Conservation (phyloP, 345 rosid species). For the Ceriops tagal region DNA sequence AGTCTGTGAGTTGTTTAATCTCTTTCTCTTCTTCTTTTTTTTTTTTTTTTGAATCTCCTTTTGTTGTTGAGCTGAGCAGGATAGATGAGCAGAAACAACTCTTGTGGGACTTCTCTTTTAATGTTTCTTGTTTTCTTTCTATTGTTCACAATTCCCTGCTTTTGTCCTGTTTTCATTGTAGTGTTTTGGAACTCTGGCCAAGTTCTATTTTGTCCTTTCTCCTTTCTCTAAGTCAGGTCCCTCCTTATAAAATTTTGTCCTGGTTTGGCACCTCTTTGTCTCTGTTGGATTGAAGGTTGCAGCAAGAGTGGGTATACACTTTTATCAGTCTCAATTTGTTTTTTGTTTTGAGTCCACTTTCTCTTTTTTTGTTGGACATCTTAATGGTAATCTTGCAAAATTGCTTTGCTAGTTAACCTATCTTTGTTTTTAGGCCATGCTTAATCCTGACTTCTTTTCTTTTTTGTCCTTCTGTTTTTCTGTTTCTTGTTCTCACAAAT, state of each 20-base stretch:
- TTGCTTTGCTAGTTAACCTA: no score
- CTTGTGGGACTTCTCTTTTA: not conserved
- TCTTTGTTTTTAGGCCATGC: no score
- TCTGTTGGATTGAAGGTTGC: not conserved
- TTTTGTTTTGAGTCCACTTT: not conserved
- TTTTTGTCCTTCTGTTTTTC: not conserved
- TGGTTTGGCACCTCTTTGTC: no score
- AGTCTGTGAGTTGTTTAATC: constrained; percentile 65
- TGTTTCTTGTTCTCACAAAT: no score
- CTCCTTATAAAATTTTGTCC: no score
- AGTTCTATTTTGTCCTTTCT: no score
- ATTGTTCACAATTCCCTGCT: not conserved
- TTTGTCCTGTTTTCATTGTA: constrained; percentile 7
- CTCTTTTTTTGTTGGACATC: not conserved
- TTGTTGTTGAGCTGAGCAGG: not conserved
- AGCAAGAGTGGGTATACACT: not conserved
- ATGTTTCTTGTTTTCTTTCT: not conserved
- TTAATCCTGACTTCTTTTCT: not conserved
- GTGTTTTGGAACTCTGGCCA: not conserved
- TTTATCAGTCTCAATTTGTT: no score
- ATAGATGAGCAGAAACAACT: not conserved
- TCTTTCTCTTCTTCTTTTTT: not conserved
- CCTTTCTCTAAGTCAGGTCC: no score
- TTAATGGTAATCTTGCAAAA: not conserved
- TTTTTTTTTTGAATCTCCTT: not conserved